A percentile compares a stretch with the other conserved stretches of the same genome.
phyloP scores from a whole-genome alignment of 1,284 basidiomycete species.

The Microbotryomycetes sp. region DNA sequence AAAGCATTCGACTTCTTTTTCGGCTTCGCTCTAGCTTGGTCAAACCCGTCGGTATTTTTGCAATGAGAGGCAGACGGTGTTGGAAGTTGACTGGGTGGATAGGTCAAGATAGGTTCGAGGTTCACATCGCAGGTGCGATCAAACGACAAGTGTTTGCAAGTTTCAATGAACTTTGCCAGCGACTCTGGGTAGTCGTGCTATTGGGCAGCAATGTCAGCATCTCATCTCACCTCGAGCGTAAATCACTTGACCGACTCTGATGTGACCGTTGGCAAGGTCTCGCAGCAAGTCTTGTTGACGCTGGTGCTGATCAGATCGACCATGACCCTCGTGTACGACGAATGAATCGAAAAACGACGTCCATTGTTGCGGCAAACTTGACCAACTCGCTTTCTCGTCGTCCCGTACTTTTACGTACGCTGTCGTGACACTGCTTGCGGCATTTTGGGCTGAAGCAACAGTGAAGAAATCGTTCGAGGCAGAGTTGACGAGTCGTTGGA shows the following conservation, averaged over 20 bases:
- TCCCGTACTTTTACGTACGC: neutral
- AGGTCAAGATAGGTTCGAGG: slow-evolving; percentile 12
- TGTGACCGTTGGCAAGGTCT: slow-evolving; percentile 1
- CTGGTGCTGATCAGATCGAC: neutral
- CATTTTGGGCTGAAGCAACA: neutral
- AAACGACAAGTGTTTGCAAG: slow-evolving; percentile 20
- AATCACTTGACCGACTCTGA: neutral
- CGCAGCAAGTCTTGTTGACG: neutral
- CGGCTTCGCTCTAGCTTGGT: too few relatives aligned
- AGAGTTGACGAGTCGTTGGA: slow-evolving; percentile 5
- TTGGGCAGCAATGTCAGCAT: neutral
- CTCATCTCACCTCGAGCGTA: neutral
- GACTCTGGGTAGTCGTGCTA: slow-evolving; percentile 4
- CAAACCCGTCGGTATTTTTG: neutral
- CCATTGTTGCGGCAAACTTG: slow-evolving; percentile 17
- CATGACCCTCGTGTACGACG: neutral
- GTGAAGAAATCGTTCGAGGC: slow-evolving; percentile 24
- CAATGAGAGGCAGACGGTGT: neutral
- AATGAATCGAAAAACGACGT: slow-evolving; percentile 7
- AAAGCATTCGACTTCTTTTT: slow-evolving; percentile 4
- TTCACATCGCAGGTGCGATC: slow-evolving; percentile 14
- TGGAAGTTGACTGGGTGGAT: neutral
- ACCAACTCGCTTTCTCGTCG: slow-evolving; percentile 9
- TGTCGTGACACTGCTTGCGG: neutral
- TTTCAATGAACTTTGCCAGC: slow-evolving; percentile 2